Evolutionary conservation across 1,284 basidiomycete genomes (phyloP), one percentile per base, ranked within the genome.

Genomic region (Dichomitus squalens): DNA sequence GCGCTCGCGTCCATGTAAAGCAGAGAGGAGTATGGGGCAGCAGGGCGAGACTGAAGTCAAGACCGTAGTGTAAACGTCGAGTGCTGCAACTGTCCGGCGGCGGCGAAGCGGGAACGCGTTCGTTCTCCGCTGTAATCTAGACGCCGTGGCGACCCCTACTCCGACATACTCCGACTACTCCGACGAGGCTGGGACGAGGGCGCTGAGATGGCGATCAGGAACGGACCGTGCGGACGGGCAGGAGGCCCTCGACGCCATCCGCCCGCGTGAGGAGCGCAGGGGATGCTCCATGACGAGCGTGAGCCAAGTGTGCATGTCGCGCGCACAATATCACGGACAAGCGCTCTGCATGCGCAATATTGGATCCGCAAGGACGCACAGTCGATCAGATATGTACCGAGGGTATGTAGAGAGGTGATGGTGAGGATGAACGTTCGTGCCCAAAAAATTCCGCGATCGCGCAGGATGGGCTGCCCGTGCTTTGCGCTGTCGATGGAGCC

Each of bases 1-100:
- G 68, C 66, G 53, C 65, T 68, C 58, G 59, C 59, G 57, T 72
- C 70, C 69, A 71, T 72, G 50, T 55, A 52, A 48, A 36, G 25
- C 29, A 35, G 34, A 35, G 43, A 18, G 47, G n/a, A 34, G 40
- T n/a, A 23, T 36, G 34, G 40, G 33, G 38, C 29, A 53, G 54
- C 12, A 20, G 23, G 21, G n/a, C 44, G 43, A 54, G 44, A 34
- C n/a, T 36, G 35, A 27, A 51, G 41, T 49, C 35, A 52, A 43
- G 57, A 58, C 51, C 52, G 55, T 52, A 38, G 39, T 14, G 12
- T 31, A 16, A 21, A 6, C 2, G 20, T 16, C 12, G 34, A 14
- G 34, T 7, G 23, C 34, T 41, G 33, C 38, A 25, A 50, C 52
- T 53, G 38, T 55, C 46, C 23, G 44, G 46, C 46, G 56, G 52